Conservation (phyloP, 345 rosid species). For the Populus euphratica region DNA sequence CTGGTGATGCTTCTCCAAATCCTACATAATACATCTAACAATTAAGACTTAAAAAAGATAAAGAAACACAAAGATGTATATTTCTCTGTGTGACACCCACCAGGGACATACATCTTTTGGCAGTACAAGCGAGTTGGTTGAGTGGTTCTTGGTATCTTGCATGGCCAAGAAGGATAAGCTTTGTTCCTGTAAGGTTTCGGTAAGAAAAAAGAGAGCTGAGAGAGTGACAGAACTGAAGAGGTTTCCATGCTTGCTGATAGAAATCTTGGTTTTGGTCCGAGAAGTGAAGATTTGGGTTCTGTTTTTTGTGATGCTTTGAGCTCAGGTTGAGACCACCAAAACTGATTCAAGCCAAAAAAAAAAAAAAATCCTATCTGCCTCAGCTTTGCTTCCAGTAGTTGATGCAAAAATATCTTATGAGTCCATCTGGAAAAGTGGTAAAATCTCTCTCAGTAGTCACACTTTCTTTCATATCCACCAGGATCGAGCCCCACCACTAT, state of each 20-base stretch:
- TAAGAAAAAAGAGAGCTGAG: constrained; percentile 27
- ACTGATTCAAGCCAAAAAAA: no score
- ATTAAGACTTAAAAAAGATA: no score
- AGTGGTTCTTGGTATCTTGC: constrained; percentile 19
- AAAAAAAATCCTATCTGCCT: no score
- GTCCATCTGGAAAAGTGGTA: no score
- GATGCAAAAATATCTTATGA: no score
- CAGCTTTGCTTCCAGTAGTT: no score
- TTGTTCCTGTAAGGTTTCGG: constrained; percentile 14
- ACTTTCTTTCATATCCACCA: no score
- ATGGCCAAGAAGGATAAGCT: constrained; percentile 20
- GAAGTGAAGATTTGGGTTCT: not conserved
- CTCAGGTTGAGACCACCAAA: no score
- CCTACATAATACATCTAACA: constrained; percentile 28
- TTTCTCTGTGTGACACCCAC: constrained; percentile 23
- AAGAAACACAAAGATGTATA: no score
- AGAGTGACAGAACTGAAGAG: constrained; percentile 17
- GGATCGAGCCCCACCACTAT: no score
- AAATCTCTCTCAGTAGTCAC: no score
- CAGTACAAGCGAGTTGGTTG: constrained; percentile 31
- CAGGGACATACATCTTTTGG: constrained; percentile 66
- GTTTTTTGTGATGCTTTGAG: no score
- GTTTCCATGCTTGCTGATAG: constrained; percentile 26
- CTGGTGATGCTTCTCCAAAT: constrained; percentile 91
- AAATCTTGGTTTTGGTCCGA: not conserved